Conservation (phyloP, 140 eudicot species). For the Erigeron philadelphicus region DNA sequence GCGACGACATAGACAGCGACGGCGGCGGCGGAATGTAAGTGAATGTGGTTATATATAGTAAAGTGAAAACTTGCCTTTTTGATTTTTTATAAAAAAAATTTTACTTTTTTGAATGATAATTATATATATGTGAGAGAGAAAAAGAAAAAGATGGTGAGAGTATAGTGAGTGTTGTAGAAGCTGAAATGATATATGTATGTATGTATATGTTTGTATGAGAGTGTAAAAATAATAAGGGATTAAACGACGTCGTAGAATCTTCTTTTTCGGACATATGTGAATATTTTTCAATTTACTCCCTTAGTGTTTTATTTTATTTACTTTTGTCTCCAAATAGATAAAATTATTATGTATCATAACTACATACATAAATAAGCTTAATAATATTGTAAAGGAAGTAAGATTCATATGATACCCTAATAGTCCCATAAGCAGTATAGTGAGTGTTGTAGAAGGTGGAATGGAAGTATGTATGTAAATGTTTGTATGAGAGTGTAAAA, state of each 20-base stretch:
- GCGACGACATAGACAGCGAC: slow-evolving; percentile 36
- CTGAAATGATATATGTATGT: neutral
- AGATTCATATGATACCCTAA: too few relatives aligned
- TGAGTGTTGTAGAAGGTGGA: slow-evolving; percentile 20
- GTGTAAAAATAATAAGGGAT: neutral
- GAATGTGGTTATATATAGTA: neutral
- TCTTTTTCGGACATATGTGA: slow-evolving; percentile 6
- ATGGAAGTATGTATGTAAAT: too few relatives aligned
- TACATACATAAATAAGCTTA: too few relatives aligned
- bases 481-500: neutral
- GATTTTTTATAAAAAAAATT: slow-evolving; percentile 16
- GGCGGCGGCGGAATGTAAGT: slow-evolving; percentile 20
- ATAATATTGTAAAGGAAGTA: too few relatives aligned
- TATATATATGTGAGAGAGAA: slow-evolving; percentile 9
- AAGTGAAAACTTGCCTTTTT: neutral
- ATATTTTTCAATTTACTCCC: neutral
- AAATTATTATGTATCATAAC: too few relatives aligned
- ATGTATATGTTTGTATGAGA: neutral
- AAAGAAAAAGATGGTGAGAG: slow-evolving; percentile 24
- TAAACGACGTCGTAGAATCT: slow-evolving; percentile 14
- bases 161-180: slow-evolving; percentile 21
- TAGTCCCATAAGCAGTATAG: too few relatives aligned
- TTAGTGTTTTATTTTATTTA: neutral
- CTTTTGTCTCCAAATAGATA: too few relatives aligned
- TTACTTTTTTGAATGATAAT: slow-evolving; percentile 15